A percentile compares a stretch with the other conserved stretches of the same genome.
Evolutionary conservation across 495 filamentous ascomycete genomes (phyloP).

Genomic region (Venustampulla echinocandica): DNA sequence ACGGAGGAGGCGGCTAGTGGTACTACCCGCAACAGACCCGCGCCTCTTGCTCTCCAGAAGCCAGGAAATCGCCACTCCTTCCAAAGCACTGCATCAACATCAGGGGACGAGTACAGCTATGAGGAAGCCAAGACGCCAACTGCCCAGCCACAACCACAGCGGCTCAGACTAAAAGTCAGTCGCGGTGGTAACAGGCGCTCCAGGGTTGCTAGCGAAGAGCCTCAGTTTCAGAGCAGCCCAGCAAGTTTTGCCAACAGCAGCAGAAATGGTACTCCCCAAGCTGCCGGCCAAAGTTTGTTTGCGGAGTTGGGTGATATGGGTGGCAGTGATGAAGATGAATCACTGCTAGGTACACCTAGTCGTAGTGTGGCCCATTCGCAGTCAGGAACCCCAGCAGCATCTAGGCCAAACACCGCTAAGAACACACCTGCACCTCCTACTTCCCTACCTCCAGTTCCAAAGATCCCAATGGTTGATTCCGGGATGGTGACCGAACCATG

Average conservation of each 20-base stretch:
- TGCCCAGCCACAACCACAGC: conserved; percentile 50
- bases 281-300: conserved; percentile 71
- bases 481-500: conserved; percentile 84
- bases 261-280: conserved; percentile 40
- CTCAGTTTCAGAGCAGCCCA: conserved; percentile 39
- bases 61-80: conserved; percentile 53
- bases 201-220: conserved; percentile 56
- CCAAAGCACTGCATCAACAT: conserved; percentile 84
- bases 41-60: conserved; percentile 24
- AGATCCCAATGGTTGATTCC: conserved; percentile 61
- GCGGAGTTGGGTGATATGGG: conserved; percentile 79
- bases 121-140: conserved; percentile 32
- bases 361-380: conserved; percentile 37
- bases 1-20: conserved; percentile 57
- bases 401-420: conserved; percentile 27
- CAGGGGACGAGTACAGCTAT: conserved; percentile 67
- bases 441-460: conserved; percentile 36
- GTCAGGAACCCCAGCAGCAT: conserved; percentile 29
- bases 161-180: conserved; percentile 60
- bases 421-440: conserved; percentile 47
- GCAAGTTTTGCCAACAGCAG: conserved; percentile 45
- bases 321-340: conserved; percentile 50
- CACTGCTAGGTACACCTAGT: conserved; percentile 20
- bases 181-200: conserved; percentile 54
- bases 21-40: conserved; percentile 8